These are phyloP conservation scores for Alternaria incomplexa DNA, from an alignment of 2,329 filamentous ascomycete species.

Conservation along the genomic window DNA sequence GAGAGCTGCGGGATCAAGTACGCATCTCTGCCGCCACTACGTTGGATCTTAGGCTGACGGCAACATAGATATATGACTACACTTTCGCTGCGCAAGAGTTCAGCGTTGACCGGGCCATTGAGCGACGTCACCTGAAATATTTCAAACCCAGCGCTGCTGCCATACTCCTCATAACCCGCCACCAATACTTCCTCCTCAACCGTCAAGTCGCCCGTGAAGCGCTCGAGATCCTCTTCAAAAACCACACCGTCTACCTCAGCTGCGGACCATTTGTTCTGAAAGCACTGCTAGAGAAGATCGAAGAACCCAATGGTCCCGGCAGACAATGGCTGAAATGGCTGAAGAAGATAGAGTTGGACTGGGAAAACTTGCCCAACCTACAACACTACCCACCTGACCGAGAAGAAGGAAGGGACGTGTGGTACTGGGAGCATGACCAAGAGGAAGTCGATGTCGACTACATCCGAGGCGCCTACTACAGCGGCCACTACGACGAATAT, in stretches of 20 bases:
- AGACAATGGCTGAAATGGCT: slow-evolving; percentile 41
- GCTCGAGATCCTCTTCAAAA: slow-evolving; percentile 43
- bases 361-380: slow-evolving; percentile 45
- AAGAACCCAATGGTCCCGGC: slow-evolving; percentile 28
- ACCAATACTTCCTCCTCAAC: slow-evolving; percentile 43
- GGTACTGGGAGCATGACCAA: slow-evolving; percentile 33
- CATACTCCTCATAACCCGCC: slow-evolving; percentile 43
- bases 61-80: slow-evolving; percentile 40
- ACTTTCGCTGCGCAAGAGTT: slow-evolving; percentile 31
- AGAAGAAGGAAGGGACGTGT: slow-evolving; percentile 28
- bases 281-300: slow-evolving; percentile 34
- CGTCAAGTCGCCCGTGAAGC: slow-evolving; percentile 44
- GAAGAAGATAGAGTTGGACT: slow-evolving; percentile 42
- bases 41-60: neutral
- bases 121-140: slow-evolving; percentile 42
- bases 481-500: slow-evolving; percentile 40
- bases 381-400: slow-evolving; percentile 39
- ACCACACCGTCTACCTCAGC: slow-evolving; percentile 42
- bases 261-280: slow-evolving; percentile 46
- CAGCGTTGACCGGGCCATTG: slow-evolving; percentile 36
- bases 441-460: slow-evolving; percentile 39
- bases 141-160: slow-evolving; percentile 39
- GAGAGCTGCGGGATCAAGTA: slow-evolving; percentile 48
- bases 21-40: neutral
- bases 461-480: slow-evolving; percentile 31